Evolutionary conservation across 257 asterid species (phyloP), one percentile per base, ranked within the genome.

Genomic region (Knoxia roxburghii): DNA sequence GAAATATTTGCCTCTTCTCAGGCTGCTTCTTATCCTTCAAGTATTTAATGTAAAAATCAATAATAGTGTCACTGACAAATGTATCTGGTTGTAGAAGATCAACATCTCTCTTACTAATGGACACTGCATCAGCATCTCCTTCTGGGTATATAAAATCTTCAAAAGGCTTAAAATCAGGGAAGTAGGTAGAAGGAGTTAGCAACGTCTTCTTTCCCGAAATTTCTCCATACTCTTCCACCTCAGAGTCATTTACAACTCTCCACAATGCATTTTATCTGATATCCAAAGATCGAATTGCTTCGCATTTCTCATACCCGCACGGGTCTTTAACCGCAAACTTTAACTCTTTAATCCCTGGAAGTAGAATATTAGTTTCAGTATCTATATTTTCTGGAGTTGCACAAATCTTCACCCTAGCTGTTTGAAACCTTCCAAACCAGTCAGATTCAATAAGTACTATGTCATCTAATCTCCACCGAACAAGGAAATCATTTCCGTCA

Each of bases 91-190:
- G 87, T 63, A 94, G 79, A 64, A 88, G 86, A 82, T 88, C 96
- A 18, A 85, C 86, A 53, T 93, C 99, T 73, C 95, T 87, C 79
- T 84, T 85, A 83, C 95, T 87, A 52, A 94, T 71, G 61, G 95
- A 84, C 74, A 94, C 95, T 73, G 96, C 96, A 77, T 93, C 95
- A 67, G 91, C 81, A 79, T 93, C 97, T 65, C 97, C 94, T 81
- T 86, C 76, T 57, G 98, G 98, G 76, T 89, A 93, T 56, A 89
- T 75, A 65, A 93, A 86, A 71, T 90, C 96, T 70, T 89, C 91
- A 71, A 93, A 88, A 30, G 93, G 84, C 80, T 79, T 77, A 58
- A 87, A 94, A 72, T 77, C 74, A 29, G 93, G 94, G 55, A 89
- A 78, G 76, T 85, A 81, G 67, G 78, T 76, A 64, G 70, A 72